A percentile compares a stretch with the other conserved stretches of the same genome.
Evolutionary conservation across 2,329 filamentous ascomycete species (phyloP).

Genomic region (Diaporthe amygdali): DNA sequence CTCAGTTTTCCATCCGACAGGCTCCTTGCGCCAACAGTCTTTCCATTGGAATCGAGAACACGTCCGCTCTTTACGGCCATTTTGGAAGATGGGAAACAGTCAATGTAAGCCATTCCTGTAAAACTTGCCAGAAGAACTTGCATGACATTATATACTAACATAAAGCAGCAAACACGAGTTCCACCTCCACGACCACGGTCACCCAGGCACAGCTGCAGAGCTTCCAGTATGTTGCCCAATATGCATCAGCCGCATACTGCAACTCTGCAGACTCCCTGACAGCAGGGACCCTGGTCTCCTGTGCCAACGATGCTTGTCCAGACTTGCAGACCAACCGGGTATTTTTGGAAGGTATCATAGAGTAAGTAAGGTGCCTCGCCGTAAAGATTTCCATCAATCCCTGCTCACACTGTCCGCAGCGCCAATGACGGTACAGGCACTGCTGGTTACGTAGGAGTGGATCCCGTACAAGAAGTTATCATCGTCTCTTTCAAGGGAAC

Average conservation of each 20-base stretch:
- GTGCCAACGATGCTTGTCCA: conserved; percentile 28
- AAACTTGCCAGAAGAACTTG: neutral
- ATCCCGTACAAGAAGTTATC: conserved; percentile 28
- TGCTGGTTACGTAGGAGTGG: conserved; percentile 29
- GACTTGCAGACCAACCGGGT: conserved; percentile 24
- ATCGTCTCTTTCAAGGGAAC: conserved; percentile 28
- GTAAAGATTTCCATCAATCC: neutral
- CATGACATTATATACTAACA: neutral
- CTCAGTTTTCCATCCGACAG: neutral
- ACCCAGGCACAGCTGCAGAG: conserved; percentile 22
- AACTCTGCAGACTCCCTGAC: conserved; percentile 25
- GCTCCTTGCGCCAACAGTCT: neutral
- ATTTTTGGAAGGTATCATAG: neutral
- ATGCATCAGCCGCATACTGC: conserved; percentile 32
- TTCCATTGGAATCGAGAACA: neutral
- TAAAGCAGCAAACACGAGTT: neutral
- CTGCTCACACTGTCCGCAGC: conserved; percentile 23
- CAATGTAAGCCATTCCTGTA: neutral
- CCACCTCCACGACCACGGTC: neutral
- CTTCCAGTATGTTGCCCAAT: conserved; percentile 30
- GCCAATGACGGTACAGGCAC: conserved; percentile 26
- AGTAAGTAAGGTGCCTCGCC: neutral
- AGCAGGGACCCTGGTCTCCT: conserved; percentile 23
- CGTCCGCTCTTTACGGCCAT: neutral
- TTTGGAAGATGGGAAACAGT: neutral